Base-by-base conservation (phyloP, 2,329 filamentous ascomycete species). In the Cytospora piceicola region DNA sequence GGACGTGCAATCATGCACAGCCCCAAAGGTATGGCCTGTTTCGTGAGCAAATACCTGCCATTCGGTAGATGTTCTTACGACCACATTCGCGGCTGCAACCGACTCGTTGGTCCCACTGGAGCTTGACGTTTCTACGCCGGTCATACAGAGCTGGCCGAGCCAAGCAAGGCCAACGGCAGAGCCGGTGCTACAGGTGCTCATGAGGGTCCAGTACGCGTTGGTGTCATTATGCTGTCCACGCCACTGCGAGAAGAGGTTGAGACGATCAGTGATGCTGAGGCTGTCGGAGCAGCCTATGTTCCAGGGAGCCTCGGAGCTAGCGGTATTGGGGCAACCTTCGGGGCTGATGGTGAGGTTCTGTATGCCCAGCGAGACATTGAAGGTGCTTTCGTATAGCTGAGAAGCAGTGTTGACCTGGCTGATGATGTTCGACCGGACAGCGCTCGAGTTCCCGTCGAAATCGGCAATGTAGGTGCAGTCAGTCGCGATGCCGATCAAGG, bases 21-120 rank as follows among this genome's bases (percentile, higher is more conserved):
- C 95, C 55, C 94, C 94, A 76, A 97, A 98, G 0, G 93, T 98
- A 76, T 98, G 94, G 1, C 94, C 94, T 3, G 90, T 89, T 77
- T 98, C 94, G 75, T 98, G 94, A 34, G 94, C 94, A 77, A 98
- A 92, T 66, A 98, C 91, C 76, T 97, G 93, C 94, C 94, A 98
- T 75, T 97, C 94, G 3, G 88, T 90, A 27, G 86, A 83, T 14
- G 93, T 96, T 69, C 88, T 88, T 30, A 95, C 89, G 27, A 99
- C 93, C 0, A 99, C 92, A 74, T 97, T 98, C 67, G 94, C 89
- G 36, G 92, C 91, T 24, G 91, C 89, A 34, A 96, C 90, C 0
- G 88, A 92, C 77, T 95, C 91, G 67, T 85, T 86, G 34, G 78
- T 79, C 39, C 76, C 80, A 32, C 81, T 81, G 30, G 78, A 79